These are phyloP conservation scores for Trametes maxima DNA, from an alignment of 768 basidiomycete genomes.

Conservation along the genomic window DNA sequence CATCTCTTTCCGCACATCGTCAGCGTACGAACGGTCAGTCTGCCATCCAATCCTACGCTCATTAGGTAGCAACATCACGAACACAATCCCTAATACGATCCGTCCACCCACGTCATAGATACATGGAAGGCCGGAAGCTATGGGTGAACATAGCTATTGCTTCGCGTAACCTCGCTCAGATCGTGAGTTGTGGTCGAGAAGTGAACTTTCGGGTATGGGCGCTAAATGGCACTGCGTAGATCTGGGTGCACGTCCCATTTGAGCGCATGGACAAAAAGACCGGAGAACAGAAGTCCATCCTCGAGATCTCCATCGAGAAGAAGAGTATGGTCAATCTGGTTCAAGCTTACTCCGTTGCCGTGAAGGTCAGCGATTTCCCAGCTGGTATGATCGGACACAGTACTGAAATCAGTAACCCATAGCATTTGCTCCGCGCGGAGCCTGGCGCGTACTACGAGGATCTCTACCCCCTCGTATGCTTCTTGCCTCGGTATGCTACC, in stretches of 20 bases:
- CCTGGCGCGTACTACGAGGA: constrained; percentile 73
- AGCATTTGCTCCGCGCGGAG: constrained; percentile 72
- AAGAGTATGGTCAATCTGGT: constrained; percentile 75
- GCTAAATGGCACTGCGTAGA: constrained; percentile 31
- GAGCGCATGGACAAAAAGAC: constrained; percentile 41
- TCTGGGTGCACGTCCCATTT: constrained; percentile 58
- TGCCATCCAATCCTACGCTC: neutral
- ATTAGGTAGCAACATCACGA: neutral
- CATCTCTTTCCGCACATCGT: constrained; percentile 73
- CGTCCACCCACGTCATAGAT: constrained; percentile 39
- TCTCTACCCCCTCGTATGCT: constrained; percentile 68
- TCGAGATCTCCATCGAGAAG: constrained; percentile 68
- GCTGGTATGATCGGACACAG: neutral
- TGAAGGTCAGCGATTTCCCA: constrained; percentile 48
- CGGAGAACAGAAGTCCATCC: constrained; percentile 34
- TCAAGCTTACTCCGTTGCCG: constrained; percentile 67
- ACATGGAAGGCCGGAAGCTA: constrained; percentile 69
- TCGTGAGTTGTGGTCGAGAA: constrained; percentile 42
- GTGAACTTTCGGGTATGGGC: neutral
- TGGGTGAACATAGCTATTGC: constrained; percentile 65
- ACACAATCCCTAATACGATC: neutral
- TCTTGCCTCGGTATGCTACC: constrained; percentile 61
- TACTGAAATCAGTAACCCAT: neutral
- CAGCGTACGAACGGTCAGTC: constrained; percentile 64
- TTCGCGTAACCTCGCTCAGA: constrained; percentile 59